Conservation (phyloP, 176 grass and related monocot genomes). For the Oryza officinalis region DNA sequence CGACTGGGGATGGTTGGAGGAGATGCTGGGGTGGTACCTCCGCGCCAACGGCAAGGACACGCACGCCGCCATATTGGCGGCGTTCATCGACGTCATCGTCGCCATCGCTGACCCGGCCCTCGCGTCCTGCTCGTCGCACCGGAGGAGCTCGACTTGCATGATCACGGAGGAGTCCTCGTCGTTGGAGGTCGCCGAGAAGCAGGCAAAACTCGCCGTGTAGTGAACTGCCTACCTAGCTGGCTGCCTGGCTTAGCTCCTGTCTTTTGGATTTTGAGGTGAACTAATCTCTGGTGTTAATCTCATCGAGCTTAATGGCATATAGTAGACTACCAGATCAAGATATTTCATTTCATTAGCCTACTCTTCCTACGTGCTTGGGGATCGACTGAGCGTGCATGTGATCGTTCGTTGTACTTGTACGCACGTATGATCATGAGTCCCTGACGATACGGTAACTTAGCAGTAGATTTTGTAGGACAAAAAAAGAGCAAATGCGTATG, state of each 20-base stretch:
- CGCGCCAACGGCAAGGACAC: conserved; percentile 54
- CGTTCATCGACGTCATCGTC: conserved; percentile 79
- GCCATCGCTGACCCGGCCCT: conserved; percentile 43
- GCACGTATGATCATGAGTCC: background rate
- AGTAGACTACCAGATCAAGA: background rate
- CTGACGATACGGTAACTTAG: background rate
- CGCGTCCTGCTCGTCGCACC: conserved; percentile 24
- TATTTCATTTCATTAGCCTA: background rate
- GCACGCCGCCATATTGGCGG: conserved; percentile 60
- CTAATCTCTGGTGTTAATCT: background rate
- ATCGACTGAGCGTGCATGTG: background rate
- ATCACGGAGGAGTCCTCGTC: conserved; percentile 20
- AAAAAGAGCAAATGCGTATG: background rate
- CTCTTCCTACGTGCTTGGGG: background rate
- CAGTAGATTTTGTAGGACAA: background rate
- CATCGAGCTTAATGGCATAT: background rate
- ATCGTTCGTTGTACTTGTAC: background rate
- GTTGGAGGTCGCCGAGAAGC: conserved; percentile 5
- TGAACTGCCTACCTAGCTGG: background rate
- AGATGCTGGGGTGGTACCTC: conserved; percentile 83
- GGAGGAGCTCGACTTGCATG: conserved; percentile 27
- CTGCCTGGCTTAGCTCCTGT: too few species aligned
- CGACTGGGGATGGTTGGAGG: conserved; percentile 67
- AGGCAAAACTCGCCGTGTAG: conserved; percentile 18
- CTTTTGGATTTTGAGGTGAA: background rate